Evolutionary conservation across 192 early-diverging fungal species (phyloP).

Genomic region (Backusella australiensis): DNA sequence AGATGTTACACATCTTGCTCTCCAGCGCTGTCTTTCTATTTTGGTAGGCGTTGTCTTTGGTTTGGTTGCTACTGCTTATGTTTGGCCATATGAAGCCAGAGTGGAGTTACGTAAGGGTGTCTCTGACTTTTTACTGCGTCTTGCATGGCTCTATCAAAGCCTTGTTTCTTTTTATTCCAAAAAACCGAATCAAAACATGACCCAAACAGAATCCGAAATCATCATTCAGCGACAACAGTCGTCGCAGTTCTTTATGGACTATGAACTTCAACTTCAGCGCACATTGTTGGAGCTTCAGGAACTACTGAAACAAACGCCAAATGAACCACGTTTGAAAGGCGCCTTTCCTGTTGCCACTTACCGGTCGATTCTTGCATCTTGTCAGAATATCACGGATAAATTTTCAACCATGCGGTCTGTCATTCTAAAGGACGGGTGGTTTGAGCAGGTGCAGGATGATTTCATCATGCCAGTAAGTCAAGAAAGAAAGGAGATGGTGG

Average conservation of each 20-base stretch:
- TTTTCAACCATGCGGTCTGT: slow-evolving; percentile 74
- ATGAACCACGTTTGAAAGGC: slow-evolving; percentile 84
- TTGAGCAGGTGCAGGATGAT: slow-evolving; percentile 47
- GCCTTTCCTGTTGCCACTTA: slow-evolving; percentile 70
- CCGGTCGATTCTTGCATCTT: slow-evolving; percentile 59
- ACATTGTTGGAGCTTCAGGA: slow-evolving; percentile 60
- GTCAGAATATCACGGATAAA: slow-evolving; percentile 76
- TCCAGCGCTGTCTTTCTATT: slow-evolving; percentile 62
- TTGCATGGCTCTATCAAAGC: slow-evolving; percentile 68
- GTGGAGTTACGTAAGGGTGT: slow-evolving; percentile 75
- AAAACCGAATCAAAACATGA: slow-evolving; percentile 3
- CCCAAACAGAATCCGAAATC: slow-evolving; percentile 13
- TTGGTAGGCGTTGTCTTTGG: slow-evolving; percentile 69
- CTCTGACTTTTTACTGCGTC: slow-evolving; percentile 67
- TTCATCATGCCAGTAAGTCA: slow-evolving; percentile 60
- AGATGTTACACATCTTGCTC: slow-evolving; percentile 53
- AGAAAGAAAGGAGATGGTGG: slow-evolving; percentile 66
- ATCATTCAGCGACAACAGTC: slow-evolving; percentile 23
- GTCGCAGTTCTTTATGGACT: slow-evolving; percentile 63
- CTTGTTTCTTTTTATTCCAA: slow-evolving; percentile 58
- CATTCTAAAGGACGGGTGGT: slow-evolving; percentile 57
- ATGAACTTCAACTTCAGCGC: slow-evolving; percentile 67
- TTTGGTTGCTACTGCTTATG: slow-evolving; percentile 63
- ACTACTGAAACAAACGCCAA: slow-evolving; percentile 66
- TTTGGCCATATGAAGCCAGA: slow-evolving; percentile 86